Evolutionary conservation across 768 basidiomycete genomes (phyloP).

Genomic region (Calocybe indica): DNA sequence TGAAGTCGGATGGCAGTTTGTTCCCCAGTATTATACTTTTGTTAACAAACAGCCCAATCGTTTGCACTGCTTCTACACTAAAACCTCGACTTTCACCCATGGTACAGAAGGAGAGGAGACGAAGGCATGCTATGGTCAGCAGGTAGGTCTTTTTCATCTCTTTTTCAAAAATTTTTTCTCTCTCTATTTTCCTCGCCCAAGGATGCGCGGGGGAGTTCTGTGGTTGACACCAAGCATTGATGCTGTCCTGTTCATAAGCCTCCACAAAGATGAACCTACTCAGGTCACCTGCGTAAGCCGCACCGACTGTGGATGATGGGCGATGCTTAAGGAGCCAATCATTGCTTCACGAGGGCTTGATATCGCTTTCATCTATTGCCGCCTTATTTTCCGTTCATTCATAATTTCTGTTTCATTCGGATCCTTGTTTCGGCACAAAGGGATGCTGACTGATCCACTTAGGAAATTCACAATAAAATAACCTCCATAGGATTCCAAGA

Average conservation of each 20-base stretch:
- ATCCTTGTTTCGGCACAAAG: too few species aligned
- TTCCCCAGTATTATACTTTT: constrained; percentile 98
- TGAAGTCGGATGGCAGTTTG: constrained; percentile 99
- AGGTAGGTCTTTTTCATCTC: constrained; percentile 40
- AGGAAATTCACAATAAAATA: constrained; percentile 98
- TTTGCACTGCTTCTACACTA: constrained; percentile 98
- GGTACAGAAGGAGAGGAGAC: constrained; percentile 95
- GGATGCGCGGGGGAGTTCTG: too few species aligned
- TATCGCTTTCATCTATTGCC: too few species aligned
- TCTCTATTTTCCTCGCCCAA: background rate
- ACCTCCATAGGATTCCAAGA: constrained; percentile 90
- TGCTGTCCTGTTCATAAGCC: too few species aligned
- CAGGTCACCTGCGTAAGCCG: too few species aligned
- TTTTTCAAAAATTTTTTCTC: constrained; percentile 2
- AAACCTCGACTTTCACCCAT: constrained; percentile 95
- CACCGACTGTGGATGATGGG: too few species aligned
- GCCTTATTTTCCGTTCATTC: too few species aligned
- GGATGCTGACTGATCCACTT: constrained; percentile 5
- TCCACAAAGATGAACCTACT: too few species aligned
- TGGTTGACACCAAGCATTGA: too few species aligned
- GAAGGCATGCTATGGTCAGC: constrained; percentile 86
- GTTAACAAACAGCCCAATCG: constrained; percentile 97
- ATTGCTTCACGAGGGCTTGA: too few species aligned
- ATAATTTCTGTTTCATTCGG: too few species aligned
- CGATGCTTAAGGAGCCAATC: too few species aligned